These are phyloP conservation scores for Trametes elegans DNA, from an alignment of 768 basidiomycete genomes.

Conservation along the genomic window DNA sequence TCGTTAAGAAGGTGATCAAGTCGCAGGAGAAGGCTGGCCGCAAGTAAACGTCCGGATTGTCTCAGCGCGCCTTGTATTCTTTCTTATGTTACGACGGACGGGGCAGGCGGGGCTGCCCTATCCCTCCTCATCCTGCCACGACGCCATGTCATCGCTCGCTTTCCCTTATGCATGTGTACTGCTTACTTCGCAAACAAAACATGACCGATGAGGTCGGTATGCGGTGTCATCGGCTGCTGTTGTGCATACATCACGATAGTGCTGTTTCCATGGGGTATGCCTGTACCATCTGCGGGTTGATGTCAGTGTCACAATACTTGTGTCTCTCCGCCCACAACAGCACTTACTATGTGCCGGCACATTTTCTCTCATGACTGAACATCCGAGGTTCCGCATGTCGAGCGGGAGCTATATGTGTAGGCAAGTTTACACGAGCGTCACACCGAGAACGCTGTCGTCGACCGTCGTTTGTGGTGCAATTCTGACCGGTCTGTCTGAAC, in stretches of 20 bases:
- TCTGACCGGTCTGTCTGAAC: not conserved
- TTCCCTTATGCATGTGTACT: slow-evolving; percentile 30
- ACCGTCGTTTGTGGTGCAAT: too few species aligned
- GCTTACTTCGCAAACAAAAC: slow-evolving; percentile 28
- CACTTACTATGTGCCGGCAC: too few species aligned
- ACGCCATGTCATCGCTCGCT: slow-evolving; percentile 27
- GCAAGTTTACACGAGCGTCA: too few species aligned
- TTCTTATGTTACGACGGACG: slow-evolving; percentile 14
- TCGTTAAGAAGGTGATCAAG: slow-evolving; percentile 99
- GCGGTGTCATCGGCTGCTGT: slow-evolving; percentile 5
- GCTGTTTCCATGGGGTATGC: too few species aligned
- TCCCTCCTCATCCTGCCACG: slow-evolving; percentile 18
- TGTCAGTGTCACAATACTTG: too few species aligned
- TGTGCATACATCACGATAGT: not conserved
- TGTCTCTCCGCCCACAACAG: too few species aligned
- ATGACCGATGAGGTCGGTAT: slow-evolving; percentile 30
- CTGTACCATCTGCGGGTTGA: too few species aligned
- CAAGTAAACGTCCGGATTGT: slow-evolving; percentile 24
- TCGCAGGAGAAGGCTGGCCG: slow-evolving; percentile 57
- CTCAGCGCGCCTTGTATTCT: slow-evolving; percentile 14
- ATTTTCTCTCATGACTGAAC: too few species aligned
- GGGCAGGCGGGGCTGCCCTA: slow-evolving; percentile 13
- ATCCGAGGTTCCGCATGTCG: too few species aligned
- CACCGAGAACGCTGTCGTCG: too few species aligned
- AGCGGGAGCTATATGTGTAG: too few species aligned